Percentiles rank a stretch among this genome's conserved stretches.
Evolutionary conservation across 805 yeast species (phyloP).

Genomic region (Dipodascopsis uninucleata): DNA sequence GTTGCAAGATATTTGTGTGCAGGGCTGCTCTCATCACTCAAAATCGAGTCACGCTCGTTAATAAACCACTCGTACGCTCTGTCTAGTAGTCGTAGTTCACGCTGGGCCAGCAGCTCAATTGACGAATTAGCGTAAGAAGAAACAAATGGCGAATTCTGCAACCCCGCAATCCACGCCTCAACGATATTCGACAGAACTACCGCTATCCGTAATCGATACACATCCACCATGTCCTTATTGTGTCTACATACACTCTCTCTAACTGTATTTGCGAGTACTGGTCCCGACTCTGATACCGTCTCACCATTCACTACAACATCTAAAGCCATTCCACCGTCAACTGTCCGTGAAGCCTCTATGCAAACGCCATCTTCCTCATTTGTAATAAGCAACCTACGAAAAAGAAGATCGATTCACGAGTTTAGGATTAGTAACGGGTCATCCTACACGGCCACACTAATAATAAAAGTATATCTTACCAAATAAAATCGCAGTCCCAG

Average conservation of each 20-base stretch:
- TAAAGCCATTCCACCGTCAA: constrained; percentile 9
- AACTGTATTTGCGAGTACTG: too few species aligned
- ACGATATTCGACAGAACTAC: constrained; percentile 11
- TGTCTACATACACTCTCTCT: constrained; percentile 7
- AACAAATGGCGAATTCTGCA: too few species aligned
- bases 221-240: constrained; percentile 7
- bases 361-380: constrained; percentile 18
- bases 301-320: constrained; percentile 9
- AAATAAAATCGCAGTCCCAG: constrained; percentile 26
- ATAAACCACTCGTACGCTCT: too few species aligned
- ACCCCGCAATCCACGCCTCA: constrained; percentile 12
- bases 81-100: too few species aligned
- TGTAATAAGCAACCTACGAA: constrained; percentile 14
- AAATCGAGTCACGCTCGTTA: too few species aligned
- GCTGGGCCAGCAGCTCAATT: too few species aligned
- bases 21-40: too few species aligned
- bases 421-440: too few species aligned
- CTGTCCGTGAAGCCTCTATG: constrained; percentile 9
- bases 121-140: too few species aligned
- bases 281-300: constrained; percentile 4
- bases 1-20: too few species aligned
- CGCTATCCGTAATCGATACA: constrained; percentile 18
- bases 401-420: too few species aligned
- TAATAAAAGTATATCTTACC: constrained; percentile 10
- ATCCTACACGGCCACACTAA: neutral